A percentile compares a stretch with the other conserved stretches of the same genome.
These are phyloP conservation scores for Podospora anserina DNA, from an alignment of 495 filamentous ascomycete genomes.

Conservation along the genomic window DNA sequence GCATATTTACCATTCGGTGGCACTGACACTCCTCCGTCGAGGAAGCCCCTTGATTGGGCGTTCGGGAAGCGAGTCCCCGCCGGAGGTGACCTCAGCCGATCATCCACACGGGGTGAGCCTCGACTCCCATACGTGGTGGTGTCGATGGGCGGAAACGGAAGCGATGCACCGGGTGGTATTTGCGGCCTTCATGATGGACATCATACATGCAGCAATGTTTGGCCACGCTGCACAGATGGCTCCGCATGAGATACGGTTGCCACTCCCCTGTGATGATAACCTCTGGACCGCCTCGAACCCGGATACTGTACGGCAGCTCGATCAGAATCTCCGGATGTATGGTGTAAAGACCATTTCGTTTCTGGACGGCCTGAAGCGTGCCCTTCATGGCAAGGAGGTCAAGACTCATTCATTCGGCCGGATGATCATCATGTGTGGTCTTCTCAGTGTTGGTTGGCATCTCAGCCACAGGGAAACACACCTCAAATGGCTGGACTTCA, in stretches of 20 bases:
- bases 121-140: slow-evolving; percentile 85
- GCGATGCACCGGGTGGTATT: slow-evolving; percentile 89
- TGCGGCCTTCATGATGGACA: slow-evolving; percentile 91
- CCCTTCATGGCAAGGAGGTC: slow-evolving; percentile 82
- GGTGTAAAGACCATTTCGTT: slow-evolving; percentile 84
- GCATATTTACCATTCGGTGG: slow-evolving; percentile 95
- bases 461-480: slow-evolving; percentile 93
- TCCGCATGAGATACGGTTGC: slow-evolving; percentile 90
- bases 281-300: slow-evolving; percentile 89
- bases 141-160: slow-evolving; percentile 91
- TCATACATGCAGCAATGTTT: slow-evolving; percentile 95
- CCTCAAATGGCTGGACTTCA: slow-evolving; percentile 73
- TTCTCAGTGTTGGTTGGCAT: slow-evolving; percentile 93
- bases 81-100: slow-evolving; percentile 55
- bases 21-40: slow-evolving; percentile 85
- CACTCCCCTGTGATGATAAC: slow-evolving; percentile 89
- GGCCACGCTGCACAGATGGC: slow-evolving; percentile 95
- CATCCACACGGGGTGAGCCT: slow-evolving; percentile 49
- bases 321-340: slow-evolving; percentile 76
- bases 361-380: slow-evolving; percentile 84
- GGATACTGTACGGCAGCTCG: slow-evolving; percentile 77
- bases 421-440: slow-evolving; percentile 90
- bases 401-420: slow-evolving; percentile 90
- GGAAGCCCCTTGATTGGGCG: slow-evolving; percentile 88
- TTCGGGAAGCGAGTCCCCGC: slow-evolving; percentile 84